Percentiles rank a stretch among this genome's conserved stretches.
phyloP scores from a whole-genome alignment of 108 stramenopile species.

The Craspedostauros australis region DNA sequence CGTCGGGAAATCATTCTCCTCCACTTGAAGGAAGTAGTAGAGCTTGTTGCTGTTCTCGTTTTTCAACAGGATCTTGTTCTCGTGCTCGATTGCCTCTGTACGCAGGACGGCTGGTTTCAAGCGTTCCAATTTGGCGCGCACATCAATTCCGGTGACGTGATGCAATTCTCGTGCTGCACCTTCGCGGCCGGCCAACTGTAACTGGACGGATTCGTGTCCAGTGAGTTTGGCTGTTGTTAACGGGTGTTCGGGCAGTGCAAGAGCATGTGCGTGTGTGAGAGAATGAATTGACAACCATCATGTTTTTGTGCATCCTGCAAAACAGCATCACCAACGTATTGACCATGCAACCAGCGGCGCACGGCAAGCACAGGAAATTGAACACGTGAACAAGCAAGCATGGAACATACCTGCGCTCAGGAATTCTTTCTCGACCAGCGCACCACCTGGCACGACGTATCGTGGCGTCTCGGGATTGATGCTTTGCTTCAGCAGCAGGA shows the following conservation, averaged over 20 bases:
- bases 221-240: conserved; percentile 11
- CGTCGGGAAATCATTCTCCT: conserved; percentile 14
- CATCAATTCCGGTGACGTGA: conserved; percentile 22
- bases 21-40: conserved; percentile 24
- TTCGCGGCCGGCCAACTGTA: conserved; percentile 21
- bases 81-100: too few relatives aligned
- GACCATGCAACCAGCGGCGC: too few relatives aligned
- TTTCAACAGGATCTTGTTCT: conserved; percentile 5
- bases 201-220: conserved; percentile 6
- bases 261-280: too few relatives aligned
- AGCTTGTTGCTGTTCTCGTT: conserved; percentile 15
- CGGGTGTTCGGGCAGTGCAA: too few relatives aligned
- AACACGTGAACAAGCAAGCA: too few relatives aligned
- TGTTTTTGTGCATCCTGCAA: too few relatives aligned
- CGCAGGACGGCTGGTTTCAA: conserved; percentile 23
- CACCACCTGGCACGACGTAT: conserved; percentile 13
- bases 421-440: conserved; percentile 11
- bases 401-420: too few relatives aligned
- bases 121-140: conserved; percentile 6
- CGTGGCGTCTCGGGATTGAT: neutral
- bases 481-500: conserved; percentile 9
- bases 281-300: too few relatives aligned
- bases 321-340: too few relatives aligned
- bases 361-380: too few relatives aligned
- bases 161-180: conserved; percentile 16